Evolutionary conservation across 202 grass and related monocot genomes (phyloP).

Genomic region (Cymbopogon flexuosus): DNA sequence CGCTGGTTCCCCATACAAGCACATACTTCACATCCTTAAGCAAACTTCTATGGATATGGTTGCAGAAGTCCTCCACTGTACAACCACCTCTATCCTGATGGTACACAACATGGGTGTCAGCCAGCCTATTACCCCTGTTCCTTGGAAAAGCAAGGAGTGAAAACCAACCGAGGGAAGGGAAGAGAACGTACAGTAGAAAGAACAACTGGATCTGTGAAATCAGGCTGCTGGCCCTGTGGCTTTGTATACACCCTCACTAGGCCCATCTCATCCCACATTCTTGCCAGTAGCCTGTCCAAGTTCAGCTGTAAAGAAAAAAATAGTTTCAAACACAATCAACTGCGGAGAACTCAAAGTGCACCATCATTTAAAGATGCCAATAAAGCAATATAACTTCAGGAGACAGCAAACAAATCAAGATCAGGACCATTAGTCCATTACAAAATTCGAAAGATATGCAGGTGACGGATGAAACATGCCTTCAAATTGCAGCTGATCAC

Average conservation of each 20-base stretch:
- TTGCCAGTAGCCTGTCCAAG: conserved; percentile 87
- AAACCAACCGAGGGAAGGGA: background rate
- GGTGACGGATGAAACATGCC: conserved; percentile 36
- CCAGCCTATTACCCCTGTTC: background rate
- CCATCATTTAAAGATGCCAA: background rate
- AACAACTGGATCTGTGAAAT: conserved; percentile 87
- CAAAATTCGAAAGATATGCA: conserved; percentile 14
- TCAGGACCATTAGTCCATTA: background rate
- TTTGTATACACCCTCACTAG: conserved; percentile 97
- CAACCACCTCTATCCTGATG: conserved; percentile 94
- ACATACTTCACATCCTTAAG: conserved; percentile 95
- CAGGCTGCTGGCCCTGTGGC: conserved; percentile 93
- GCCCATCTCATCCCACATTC: conserved; percentile 99
- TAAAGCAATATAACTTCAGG: background rate
- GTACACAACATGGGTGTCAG: conserved; percentile 10
- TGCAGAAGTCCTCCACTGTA: conserved; percentile 91
- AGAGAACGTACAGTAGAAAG: conserved; percentile 75
- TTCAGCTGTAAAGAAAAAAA: conserved; percentile 60
- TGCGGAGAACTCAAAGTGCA: background rate
- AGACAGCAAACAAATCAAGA: background rate
- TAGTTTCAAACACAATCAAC: conserved; percentile 17
- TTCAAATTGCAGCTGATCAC: conserved; percentile 99
- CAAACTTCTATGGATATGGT: conserved; percentile 93
- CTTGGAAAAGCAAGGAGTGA: background rate
- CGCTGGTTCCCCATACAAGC: conserved; percentile 85